Evolutionary conservation across 2,329 filamentous ascomycete species (phyloP), one percentile per base, ranked within the genome.

Genomic region (Fusarium sp.): DNA sequence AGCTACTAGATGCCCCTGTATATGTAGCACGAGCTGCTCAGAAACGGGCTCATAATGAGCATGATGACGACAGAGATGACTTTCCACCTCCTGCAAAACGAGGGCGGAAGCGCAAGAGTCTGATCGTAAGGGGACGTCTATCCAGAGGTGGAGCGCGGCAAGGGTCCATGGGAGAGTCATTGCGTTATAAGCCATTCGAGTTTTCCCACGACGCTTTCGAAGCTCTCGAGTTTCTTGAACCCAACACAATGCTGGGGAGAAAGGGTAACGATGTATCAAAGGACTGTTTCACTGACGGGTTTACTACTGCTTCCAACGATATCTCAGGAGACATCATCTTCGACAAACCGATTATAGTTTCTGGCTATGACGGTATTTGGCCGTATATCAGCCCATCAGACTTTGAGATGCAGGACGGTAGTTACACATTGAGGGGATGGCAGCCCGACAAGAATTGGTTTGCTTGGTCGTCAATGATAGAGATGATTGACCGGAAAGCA

Each of bases 1-100:
- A 83, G 34, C 77, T 81, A n/a, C 71, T 86, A 26, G 78, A 81
- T 50, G 84, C 84, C 3, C 84, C 84, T 4, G 82, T 85, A 26
- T 86, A 86, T 71, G 77, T 73, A n/a, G 77, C 77, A 11, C 78
- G 80, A 63, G 56, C 75, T 46, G 74, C 77, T 14, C 73, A 76
- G 11, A 80, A 78, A 60, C 75, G 75, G 32, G 70, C 63, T 3
- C 53, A 65, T 6, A 72, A 74, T 15, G 75, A 74, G 26, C 56
- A 61, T 21, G 65, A 70, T 9, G 68, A 70, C 8, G 67, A 63
- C 5, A 68, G 67, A 17, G 62, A 67, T 10, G 55, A 67, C 17
- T 38, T 39, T 5, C 47, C 52, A 30, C 62, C 68, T 6, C 56
- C 59, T 21, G 42, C 60, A 24, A 77, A 76, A 48, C 67, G 74